Evolutionary conservation across 768 basidiomycete genomes (phyloP).

Genomic region (Tulasnella sp.): DNA sequence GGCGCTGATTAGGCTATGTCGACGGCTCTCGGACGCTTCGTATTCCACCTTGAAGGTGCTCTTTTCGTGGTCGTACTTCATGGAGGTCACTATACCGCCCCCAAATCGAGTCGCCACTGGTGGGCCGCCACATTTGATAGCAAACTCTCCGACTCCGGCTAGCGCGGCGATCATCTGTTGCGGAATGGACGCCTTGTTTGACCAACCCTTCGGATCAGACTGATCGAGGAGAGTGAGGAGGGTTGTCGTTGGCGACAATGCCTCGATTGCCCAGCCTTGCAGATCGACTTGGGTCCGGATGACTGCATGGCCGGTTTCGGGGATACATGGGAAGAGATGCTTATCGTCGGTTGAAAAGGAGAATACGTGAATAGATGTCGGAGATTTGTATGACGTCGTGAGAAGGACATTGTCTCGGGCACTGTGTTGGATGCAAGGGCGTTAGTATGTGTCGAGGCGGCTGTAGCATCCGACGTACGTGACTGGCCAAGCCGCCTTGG

Average conservation of each 20-base stretch:
- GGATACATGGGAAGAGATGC: conserved; percentile 68
- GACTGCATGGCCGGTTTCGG: conserved; percentile 52
- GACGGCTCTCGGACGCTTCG: conserved; percentile 39
- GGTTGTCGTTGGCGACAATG: conserved; percentile 88
- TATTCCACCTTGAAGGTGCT: conserved; percentile 74
- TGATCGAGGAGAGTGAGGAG: conserved; percentile 89
- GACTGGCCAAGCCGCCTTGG: conserved; percentile 86
- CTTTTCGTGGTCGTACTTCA: conserved; percentile 81
- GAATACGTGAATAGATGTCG: conserved; percentile 88
- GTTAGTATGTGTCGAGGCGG: conserved; percentile 2
- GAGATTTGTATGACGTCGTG: conserved; percentile 94
- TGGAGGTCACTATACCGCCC: conserved; percentile 52
- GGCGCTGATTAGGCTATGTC: conserved; percentile 19
- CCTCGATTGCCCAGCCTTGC: conserved; percentile 97
- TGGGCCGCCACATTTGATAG: conserved; percentile 90
- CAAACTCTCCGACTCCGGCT: conserved; percentile 88
- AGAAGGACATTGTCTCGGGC: conserved; percentile 84
- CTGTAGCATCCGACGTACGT: conserved; percentile 42
- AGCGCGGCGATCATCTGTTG: conserved; percentile 83
- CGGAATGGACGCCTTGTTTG: conserved; percentile 86
- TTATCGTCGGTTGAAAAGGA: conserved; percentile 87
- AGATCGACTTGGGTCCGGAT: conserved; percentile 94
- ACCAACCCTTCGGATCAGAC: conserved; percentile 95
- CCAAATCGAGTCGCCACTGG: conserved; percentile 81
- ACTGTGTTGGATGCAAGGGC: conserved; percentile 31